Evolutionary conservation across 148 eudicot genomes (phyloP).

Genomic region (Rhododendron griersonianum): DNA sequence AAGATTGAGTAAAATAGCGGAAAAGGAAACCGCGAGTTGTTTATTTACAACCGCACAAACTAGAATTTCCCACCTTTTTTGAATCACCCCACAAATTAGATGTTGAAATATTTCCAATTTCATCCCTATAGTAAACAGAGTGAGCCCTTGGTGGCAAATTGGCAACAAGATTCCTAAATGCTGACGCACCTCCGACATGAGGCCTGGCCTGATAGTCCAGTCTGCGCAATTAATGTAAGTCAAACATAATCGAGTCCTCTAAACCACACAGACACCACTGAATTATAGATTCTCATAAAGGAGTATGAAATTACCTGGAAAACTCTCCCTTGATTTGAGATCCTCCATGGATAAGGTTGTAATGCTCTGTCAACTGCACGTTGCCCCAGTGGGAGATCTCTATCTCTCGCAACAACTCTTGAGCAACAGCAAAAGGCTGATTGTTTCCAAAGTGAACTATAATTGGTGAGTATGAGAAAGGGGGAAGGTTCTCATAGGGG

Average conservation of each 20-base stretch:
- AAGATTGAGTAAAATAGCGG: conserved; percentile 13
- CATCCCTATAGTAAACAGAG: conserved; percentile 95
- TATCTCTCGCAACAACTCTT: conserved; percentile 89
- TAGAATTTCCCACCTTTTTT: conserved; percentile 44
- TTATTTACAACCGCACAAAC: not conserved
- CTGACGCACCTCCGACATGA: conserved; percentile 61
- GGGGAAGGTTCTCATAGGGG: conserved; percentile 67
- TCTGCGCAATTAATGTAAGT: conserved; percentile 32
- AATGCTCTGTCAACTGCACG: conserved; percentile 91
- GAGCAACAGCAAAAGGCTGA: conserved; percentile 79
- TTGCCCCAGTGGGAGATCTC: conserved; percentile 99
- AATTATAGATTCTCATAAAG: not conserved
- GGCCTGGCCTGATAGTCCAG: conserved; percentile 76
- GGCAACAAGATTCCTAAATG: conserved; percentile 64
- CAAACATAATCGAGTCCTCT: not conserved
- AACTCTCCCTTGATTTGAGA: conserved; percentile 80
- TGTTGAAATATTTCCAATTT: conserved; percentile 96
- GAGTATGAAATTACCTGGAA: conserved; percentile 54
- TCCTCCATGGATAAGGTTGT: conserved; percentile 82
- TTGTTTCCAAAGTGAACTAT: conserved; percentile 70
- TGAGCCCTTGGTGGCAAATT: conserved; percentile 79
- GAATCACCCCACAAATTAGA: conserved; percentile 65
- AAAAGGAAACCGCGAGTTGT: not conserved
- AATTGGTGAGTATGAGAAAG: conserved; percentile 61
- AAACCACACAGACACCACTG: not conserved